phyloP scores from a whole-genome alignment of 2,329 filamentous ascomycete genomes.

The Ceratocystis papillata region DNA sequence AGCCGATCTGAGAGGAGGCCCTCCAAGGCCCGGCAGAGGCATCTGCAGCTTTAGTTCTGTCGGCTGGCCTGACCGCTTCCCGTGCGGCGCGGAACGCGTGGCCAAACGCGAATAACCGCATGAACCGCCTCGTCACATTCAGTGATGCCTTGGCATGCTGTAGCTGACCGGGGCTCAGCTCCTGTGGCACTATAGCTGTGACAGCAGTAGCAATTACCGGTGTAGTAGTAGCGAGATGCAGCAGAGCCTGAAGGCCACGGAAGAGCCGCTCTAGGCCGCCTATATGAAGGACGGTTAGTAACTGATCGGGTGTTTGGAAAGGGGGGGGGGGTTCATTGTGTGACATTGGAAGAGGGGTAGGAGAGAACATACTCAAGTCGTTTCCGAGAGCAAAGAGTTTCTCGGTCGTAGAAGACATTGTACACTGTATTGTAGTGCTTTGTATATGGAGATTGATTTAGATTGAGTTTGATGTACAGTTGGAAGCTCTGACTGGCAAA shows the following conservation, averaged over 20 bases:
- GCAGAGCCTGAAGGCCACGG: slow-evolving; percentile 45
- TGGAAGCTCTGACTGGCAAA: not conserved
- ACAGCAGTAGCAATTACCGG: slow-evolving; percentile 34
- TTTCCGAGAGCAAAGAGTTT: slow-evolving; percentile 36
- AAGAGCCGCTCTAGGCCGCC: slow-evolving; percentile 52
- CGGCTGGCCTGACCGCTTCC: slow-evolving; percentile 25
- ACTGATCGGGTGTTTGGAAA: slow-evolving; percentile 34
- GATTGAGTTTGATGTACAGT: not conserved
- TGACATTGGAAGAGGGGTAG: not conserved
- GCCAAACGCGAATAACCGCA: slow-evolving; percentile 59
- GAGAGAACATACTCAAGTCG: slow-evolving; percentile 35
- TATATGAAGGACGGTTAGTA: slow-evolving; percentile 38
- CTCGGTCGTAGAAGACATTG: slow-evolving; percentile 14
- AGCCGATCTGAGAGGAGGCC: not conserved
- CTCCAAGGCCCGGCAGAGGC: not conserved
- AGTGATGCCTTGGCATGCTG: slow-evolving; percentile 34
- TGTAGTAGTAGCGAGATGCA: slow-evolving; percentile 40
- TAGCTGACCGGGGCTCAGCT: slow-evolving; percentile 28
- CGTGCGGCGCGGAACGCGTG: slow-evolving; percentile 40
- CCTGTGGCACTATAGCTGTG: not conserved
- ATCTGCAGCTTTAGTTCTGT: not conserved
- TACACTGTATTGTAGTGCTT: not conserved
- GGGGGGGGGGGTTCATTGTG: not conserved
- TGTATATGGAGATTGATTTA: not conserved
- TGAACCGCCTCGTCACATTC: slow-evolving; percentile 46